Evolutionary conservation across 106 monocot genomes (phyloP).

Genomic region (Apostasia shenzhenica): DNA sequence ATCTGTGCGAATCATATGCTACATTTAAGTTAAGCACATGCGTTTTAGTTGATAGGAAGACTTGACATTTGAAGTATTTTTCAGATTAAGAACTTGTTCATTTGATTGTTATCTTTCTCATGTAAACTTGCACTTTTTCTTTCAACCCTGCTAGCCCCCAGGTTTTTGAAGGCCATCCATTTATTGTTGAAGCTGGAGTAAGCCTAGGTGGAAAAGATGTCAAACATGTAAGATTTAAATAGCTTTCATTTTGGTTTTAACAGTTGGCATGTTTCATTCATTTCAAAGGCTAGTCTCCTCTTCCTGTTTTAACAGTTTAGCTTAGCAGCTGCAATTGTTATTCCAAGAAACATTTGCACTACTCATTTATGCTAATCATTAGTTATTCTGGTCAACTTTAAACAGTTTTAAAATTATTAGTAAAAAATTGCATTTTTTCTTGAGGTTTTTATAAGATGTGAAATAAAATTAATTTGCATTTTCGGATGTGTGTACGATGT

Average conservation of each 20-base stretch:
- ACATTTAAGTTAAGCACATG: neutral
- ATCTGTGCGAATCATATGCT: no score
- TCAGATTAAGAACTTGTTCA: neutral
- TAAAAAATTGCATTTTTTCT: no score
- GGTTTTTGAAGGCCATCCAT: slow-evolving; percentile 99
- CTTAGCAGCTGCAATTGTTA: neutral
- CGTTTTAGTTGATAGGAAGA: neutral
- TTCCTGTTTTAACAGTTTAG: neutral
- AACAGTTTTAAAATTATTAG: no score
- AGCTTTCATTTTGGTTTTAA: neutral
- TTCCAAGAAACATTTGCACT: neutral
- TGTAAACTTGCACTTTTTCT: slow-evolving; percentile 1
- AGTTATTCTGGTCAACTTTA: no score
- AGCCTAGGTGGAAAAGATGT: slow-evolving; percentile 98
- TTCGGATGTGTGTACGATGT: no score
- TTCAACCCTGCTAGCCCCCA: slow-evolving; percentile 44
- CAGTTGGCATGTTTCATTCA: neutral
- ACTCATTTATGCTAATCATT: neutral
- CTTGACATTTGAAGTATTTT: neutral
- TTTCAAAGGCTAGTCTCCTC: neutral
- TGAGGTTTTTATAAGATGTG: no score
- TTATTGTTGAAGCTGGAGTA: slow-evolving; percentile 98
- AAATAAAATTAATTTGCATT: no score
- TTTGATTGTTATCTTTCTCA: slow-evolving; percentile 1
- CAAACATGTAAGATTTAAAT: slow-evolving; percentile 53